phyloP scores from a whole-genome alignment of 345 rosid species.

The Euphorbia lathyris region DNA sequence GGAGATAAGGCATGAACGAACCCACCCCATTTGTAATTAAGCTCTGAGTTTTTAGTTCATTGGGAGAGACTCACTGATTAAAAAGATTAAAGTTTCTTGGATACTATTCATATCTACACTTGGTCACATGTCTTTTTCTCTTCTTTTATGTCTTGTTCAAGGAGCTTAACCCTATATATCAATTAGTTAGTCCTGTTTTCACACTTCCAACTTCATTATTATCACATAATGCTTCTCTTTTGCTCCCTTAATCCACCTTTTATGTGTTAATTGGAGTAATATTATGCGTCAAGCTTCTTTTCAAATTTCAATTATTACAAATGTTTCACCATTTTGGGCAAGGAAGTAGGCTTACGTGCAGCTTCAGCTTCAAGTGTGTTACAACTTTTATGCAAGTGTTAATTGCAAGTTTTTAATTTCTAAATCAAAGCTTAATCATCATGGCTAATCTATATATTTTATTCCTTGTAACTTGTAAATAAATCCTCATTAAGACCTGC shows the following conservation, averaged over 20 bases:
- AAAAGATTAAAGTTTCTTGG: no score
- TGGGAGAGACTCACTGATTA: neutral
- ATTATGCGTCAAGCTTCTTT: neutral
- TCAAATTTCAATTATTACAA: neutral
- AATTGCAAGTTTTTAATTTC: neutral
- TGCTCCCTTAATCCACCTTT: no score
- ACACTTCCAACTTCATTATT: neutral
- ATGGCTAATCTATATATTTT: no score
- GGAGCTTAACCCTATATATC: conserved; percentile 27
- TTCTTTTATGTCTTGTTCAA: conserved; percentile 7
- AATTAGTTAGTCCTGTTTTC: conserved; percentile 6
- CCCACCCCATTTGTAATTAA: conserved; percentile 16
- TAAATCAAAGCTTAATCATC: no score
- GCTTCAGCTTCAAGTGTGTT: conserved; percentile 8
- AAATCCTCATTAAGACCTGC: no score
- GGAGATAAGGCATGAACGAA: conserved; percentile 18
- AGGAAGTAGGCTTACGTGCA: neutral
- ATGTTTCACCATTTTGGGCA: neutral
- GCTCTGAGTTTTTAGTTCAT: neutral
- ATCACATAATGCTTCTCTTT: no score
- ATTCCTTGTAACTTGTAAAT: no score
- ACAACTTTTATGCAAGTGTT: neutral
- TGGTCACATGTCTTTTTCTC: conserved; percentile 18
- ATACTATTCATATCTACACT: conserved; percentile 4
- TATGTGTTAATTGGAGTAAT: no score